phyloP scores from a whole-genome alignment of 345 rosid species.

The Gossypium thurberi region DNA sequence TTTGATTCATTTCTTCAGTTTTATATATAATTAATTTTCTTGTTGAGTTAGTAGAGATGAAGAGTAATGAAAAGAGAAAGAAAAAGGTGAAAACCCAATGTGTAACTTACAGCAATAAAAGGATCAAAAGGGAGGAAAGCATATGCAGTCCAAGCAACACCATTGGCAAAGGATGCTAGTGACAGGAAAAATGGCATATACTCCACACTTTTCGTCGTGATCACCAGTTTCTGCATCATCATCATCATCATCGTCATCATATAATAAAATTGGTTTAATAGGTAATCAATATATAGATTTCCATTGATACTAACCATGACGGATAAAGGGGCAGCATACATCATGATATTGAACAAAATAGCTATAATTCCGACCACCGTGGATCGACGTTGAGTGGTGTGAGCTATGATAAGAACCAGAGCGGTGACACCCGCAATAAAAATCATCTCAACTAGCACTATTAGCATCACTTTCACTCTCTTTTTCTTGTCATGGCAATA shows the following conservation, averaged over 20 bases:
- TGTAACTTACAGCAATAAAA: constrained; percentile 50
- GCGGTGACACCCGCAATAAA: constrained; percentile 27
- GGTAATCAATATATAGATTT: no score
- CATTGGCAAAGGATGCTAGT: constrained; percentile 60
- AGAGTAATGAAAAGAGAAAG: neutral
- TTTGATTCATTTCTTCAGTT: neutral
- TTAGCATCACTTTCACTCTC: constrained; percentile 28
- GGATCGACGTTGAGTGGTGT: constrained; percentile 38
- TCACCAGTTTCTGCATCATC: constrained; percentile 65
- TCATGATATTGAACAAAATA: constrained; percentile 55
- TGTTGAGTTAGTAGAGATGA: neutral
- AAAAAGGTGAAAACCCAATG: neutral
- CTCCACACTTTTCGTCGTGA: constrained; percentile 74
- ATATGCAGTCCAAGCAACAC: constrained; percentile 60
- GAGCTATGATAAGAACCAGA: constrained; percentile 41
- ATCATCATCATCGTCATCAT: neutral
- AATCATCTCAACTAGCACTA: constrained; percentile 28
- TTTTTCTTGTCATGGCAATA: constrained; percentile 31
- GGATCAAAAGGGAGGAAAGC: constrained; percentile 65
- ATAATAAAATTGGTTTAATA: no score
- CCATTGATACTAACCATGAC: constrained; percentile 51
- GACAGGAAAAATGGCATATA: constrained; percentile 84
- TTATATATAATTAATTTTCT: neutral
- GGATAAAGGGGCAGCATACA: constrained; percentile 83
- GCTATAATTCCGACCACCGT: constrained; percentile 52